Percentiles rank a stretch among this genome's conserved stretches.
Conservation (phyloP, 2,329 filamentous ascomycete genomes). For the Harringtonia aguacate region DNA sequence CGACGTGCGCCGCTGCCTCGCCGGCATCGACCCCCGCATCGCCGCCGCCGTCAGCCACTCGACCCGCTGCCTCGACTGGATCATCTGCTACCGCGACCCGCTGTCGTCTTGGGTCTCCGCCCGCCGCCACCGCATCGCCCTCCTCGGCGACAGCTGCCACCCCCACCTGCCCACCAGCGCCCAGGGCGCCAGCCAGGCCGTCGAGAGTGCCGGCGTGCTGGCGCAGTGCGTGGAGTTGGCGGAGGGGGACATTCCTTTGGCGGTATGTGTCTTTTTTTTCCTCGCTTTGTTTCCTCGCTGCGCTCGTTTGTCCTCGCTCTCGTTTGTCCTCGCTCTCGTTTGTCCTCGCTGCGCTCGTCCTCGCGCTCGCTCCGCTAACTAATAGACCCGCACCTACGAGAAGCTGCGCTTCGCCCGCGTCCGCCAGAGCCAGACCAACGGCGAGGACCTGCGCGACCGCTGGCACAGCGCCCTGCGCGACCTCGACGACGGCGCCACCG, state of each 20-base stretch:
- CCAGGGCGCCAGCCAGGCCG: conserved; percentile 41
- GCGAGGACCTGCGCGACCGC: conserved; percentile 29
- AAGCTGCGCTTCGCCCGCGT: conserved; percentile 29
- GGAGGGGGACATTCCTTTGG: conserved; percentile 24
- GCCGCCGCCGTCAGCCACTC: conserved; percentile 31
- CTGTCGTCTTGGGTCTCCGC: conserved; percentile 38
- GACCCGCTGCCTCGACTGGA: conserved; percentile 38
- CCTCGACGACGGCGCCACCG: conserved; percentile 27
- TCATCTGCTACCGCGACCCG: conserved; percentile 42
- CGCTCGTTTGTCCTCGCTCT: neutral
- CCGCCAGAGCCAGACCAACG: conserved; percentile 29
- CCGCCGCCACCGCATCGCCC: conserved; percentile 31
- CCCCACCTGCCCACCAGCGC: conserved; percentile 42
- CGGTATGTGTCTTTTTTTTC: conserved; percentile 15
- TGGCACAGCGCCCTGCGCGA: conserved; percentile 32
- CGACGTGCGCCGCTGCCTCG: conserved; percentile 25
- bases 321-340: too few species aligned
- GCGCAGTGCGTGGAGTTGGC: conserved; percentile 30
- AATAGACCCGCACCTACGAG: conserved; percentile 28
- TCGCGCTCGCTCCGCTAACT: neutral
- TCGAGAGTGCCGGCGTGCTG: conserved; percentile 38
- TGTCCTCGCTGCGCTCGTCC: too few species aligned
- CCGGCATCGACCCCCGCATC: conserved; percentile 31
- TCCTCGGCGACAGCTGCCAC: conserved; percentile 43
- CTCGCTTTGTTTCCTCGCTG: neutral